phyloP scores from a whole-genome alignment of 2,329 filamentous ascomycete species.

The Sarocladium oryzae region DNA sequence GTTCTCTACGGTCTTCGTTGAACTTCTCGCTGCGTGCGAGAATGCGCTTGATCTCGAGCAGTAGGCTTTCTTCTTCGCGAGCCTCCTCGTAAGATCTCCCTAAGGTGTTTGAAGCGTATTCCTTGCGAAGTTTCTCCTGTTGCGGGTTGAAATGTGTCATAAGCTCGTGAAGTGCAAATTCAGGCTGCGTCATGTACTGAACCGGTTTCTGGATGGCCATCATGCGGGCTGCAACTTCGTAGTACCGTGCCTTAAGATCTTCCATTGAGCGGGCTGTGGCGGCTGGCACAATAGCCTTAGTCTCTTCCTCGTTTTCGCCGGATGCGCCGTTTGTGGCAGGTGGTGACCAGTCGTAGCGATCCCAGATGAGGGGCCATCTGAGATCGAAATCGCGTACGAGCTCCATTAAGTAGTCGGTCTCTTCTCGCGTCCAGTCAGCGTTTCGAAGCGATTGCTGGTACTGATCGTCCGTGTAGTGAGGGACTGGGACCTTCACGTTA shows the following conservation, averaged over 20 bases:
- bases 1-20: slow-evolving; percentile 79
- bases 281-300: slow-evolving; percentile 48
- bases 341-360: slow-evolving; percentile 75
- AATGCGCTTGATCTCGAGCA: slow-evolving; percentile 89
- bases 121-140: slow-evolving; percentile 74
- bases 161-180: slow-evolving; percentile 76
- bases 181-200: slow-evolving; percentile 78
- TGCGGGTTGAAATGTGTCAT: slow-evolving; percentile 81
- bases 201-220: slow-evolving; percentile 74
- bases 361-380: slow-evolving; percentile 85
- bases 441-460: slow-evolving; percentile 70
- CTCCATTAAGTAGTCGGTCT: slow-evolving; percentile 85
- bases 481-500: slow-evolving; percentile 73
- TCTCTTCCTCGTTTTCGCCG: slow-evolving; percentile 38
- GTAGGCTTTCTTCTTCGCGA: slow-evolving; percentile 81
- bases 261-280: slow-evolving; percentile 66
- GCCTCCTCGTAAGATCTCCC: slow-evolving; percentile 80
- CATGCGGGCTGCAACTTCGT: slow-evolving; percentile 75
- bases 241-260: slow-evolving; percentile 87
- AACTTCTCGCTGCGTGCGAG: slow-evolving; percentile 79
- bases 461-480: slow-evolving; percentile 79
- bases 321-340: slow-evolving; percentile 31
- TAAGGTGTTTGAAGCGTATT: slow-evolving; percentile 74
- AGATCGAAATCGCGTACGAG: slow-evolving; percentile 74
- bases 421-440: slow-evolving; percentile 80